Base-by-base conservation (phyloP, 106 monocot genomes). In the Dendrobium huoshanense region DNA sequence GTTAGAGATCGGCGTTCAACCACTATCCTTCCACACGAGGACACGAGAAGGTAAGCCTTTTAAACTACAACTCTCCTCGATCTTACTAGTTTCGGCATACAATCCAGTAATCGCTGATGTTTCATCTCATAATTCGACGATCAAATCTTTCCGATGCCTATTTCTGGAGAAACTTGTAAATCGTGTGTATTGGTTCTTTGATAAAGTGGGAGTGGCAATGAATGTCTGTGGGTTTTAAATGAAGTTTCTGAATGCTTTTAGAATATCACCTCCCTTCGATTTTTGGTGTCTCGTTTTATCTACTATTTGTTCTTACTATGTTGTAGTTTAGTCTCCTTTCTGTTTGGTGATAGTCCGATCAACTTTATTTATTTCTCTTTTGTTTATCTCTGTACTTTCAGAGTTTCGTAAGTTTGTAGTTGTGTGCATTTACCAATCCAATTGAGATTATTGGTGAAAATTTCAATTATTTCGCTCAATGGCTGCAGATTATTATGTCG, bases 401-500 rank as follows among this genome's bases (percentile, higher is more conserved):
- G 37, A 40, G 2, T 72, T 72, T 11, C 29, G 4, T 16, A 16
- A 72, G 13, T 33, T 29, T 27, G 18, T 72, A 72, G 4, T 29
- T 72, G 37, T 22, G 13, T 11, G 37, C n/a, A 16, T 37, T 75
- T 75, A 18, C 42, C 4, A 0, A 75, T n/a, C 51, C 10, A 51
- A 13, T 15, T 51, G 51, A 51, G 13, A 51, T 51, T 51, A 13
- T 51, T 51, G 51, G 2, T 51, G 51, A 51, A 9, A 7, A 75
- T 47, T 18, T 49, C 2, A 54, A 77, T 33, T 33, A 37, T 70
- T 7, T 77, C 19, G 11, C 16, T 70, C 19, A 31, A 77, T n/a
- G 45, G 54, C 78, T 81, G 58, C 79, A 85, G 85, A 74, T 29
- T 31, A 41, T 29, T 54, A 97, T 97, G 96, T 86, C 92, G 43